phyloP scores from a whole-genome alignment of 2,329 filamentous ascomycete genomes.

The Ascochyta pisi region DNA sequence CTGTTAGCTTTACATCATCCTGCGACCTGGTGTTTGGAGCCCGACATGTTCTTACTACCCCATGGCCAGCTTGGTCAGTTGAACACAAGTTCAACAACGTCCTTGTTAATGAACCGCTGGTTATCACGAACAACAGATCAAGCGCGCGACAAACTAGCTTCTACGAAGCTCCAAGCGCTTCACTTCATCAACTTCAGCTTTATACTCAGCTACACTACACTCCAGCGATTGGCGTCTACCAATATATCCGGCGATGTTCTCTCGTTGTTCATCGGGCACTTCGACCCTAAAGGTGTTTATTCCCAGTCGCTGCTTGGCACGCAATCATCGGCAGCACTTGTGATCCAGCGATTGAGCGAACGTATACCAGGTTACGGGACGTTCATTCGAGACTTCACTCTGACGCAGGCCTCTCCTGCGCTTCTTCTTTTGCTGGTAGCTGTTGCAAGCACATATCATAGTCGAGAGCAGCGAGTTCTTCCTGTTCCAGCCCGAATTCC shows the following conservation, averaged over 20 bases:
- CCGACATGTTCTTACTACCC: conserved; percentile 18
- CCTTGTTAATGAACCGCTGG: not conserved
- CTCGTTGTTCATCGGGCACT: not conserved
- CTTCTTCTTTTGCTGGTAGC: conserved; percentile 13
- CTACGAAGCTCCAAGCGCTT: conserved; percentile 5
- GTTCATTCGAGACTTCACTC: conserved; percentile 2
- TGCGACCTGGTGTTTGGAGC: conserved; percentile 12
- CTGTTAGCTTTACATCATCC: conserved; percentile 29
- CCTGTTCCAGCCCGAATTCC: conserved; percentile 22
- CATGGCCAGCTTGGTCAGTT: conserved; percentile 19
- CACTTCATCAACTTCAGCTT: conserved; percentile 26
- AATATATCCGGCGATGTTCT: not conserved
- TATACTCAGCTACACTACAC: conserved; percentile 20
- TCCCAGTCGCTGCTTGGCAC: not conserved
- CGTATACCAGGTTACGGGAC: conserved; percentile 14
- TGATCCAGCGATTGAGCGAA: conserved; percentile 8
- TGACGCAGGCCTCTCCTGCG: conserved; percentile 19
- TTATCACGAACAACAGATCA: conserved; percentile 1
- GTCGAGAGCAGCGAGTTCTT: not conserved
- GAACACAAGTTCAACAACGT: not conserved
- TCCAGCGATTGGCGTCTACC: conserved; percentile 17
- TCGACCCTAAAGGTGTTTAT: not conserved
- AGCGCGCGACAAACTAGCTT: conserved; percentile 3
- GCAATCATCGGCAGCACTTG: not conserved
- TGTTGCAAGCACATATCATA: not conserved